Conservation (phyloP, 2,329 filamentous ascomycete species). For the Talaromyces piceae region DNA sequence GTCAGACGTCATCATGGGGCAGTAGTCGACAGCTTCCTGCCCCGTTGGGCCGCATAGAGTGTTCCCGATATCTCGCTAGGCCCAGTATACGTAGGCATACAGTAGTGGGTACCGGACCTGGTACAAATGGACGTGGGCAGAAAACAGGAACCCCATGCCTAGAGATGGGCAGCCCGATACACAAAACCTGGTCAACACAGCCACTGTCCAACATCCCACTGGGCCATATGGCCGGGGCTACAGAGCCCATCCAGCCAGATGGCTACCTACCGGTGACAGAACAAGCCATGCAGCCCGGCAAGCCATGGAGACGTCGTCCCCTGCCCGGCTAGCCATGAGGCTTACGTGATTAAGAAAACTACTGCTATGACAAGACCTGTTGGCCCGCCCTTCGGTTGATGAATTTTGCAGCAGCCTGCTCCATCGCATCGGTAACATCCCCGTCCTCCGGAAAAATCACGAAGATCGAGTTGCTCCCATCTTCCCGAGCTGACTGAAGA, state of each 20-base stretch:
- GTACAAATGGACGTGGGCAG: background rate
- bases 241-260: slow-evolving; percentile 1
- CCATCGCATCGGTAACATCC: background rate
- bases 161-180: background rate
- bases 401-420: background rate
- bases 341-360: background rate
- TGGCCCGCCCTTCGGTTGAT: background rate
- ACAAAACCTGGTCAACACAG: background rate
- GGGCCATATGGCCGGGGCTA: slow-evolving; percentile 2
- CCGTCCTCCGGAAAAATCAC: slow-evolving; percentile 12
- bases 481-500: slow-evolving; percentile 14
- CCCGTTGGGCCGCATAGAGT: background rate
- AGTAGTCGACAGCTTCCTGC: background rate
- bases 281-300: background rate
- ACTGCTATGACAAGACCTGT: background rate
- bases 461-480: slow-evolving; percentile 15
- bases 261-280: background rate
- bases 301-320: background rate
- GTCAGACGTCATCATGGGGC: background rate
- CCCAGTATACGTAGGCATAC: background rate
- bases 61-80: background rate
- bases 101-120: background rate
- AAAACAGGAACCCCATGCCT: background rate
- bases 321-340: background rate
- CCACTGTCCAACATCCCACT: background rate